These are phyloP conservation scores for Camellia sinensis DNA, from an alignment of 148 eudicot species.

Conservation along the genomic window DNA sequence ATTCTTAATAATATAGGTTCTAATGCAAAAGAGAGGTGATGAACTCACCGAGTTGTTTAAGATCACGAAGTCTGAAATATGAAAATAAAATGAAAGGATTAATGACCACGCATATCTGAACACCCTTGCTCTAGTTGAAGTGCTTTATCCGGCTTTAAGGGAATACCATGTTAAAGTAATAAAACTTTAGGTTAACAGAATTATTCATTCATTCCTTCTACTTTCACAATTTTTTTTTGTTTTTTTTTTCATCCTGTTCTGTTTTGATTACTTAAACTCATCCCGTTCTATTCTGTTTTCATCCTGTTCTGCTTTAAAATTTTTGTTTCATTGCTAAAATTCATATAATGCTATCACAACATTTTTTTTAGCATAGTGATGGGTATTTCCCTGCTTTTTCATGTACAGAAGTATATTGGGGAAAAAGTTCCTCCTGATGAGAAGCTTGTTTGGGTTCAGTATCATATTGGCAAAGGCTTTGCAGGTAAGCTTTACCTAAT, in stretches of 20 bases:
- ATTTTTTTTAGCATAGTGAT: not conserved
- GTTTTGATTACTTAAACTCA: not conserved
- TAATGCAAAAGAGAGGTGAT: not conserved
- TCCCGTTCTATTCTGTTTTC: not conserved
- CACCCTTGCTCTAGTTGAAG: not conserved
- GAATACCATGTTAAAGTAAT: too few relatives aligned
- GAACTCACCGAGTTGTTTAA: conserved; percentile 89
- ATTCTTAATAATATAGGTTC: not conserved
- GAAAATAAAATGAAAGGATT: conserved; percentile 15
- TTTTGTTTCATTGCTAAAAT: conserved; percentile 5
- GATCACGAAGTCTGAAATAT: conserved; percentile 83
- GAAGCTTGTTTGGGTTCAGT: conserved; percentile 49
- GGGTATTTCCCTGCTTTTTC: not conserved
- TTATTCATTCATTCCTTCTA: not conserved
- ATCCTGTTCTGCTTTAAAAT: conserved; percentile 13
- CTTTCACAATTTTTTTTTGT: too few relatives aligned
- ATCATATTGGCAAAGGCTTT: conserved; percentile 63
- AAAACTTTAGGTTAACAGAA: not conserved
- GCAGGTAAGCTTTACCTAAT: conserved; percentile 36
- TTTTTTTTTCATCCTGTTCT: not conserved
- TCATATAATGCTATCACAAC: not conserved
- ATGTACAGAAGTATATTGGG: conserved; percentile 54
- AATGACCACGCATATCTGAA: not conserved
- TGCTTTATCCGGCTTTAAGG: too few relatives aligned
- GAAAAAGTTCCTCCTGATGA: conserved; percentile 59